These are phyloP conservation scores for Mycena epipterygia DNA, from an alignment of 768 basidiomycete genomes.

Conservation along the genomic window DNA sequence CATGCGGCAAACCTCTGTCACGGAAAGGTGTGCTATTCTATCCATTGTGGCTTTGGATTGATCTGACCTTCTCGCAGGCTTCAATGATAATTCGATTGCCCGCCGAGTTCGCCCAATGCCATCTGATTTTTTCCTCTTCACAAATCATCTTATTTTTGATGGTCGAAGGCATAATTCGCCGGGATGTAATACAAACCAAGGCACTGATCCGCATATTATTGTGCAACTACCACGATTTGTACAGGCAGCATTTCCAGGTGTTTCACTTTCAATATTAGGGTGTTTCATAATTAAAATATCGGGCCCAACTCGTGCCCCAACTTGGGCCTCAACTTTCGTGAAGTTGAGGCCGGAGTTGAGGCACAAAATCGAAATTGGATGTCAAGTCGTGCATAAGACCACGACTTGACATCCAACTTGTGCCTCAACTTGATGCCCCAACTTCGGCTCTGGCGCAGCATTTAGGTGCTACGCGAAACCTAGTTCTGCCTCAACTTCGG, in stretches of 20 bases:
- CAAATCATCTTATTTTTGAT: constrained; percentile 30
- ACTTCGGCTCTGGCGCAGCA: too few relatives aligned
- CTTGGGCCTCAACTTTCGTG: too few relatives aligned
- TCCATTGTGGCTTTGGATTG: neutral
- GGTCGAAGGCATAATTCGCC: neutral
- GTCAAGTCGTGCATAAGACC: too few relatives aligned
- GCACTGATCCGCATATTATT: constrained; percentile 30
- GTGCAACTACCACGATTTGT: constrained; percentile 17
- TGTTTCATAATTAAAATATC: too few relatives aligned
- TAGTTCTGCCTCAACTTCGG: too few relatives aligned
- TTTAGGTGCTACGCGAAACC: too few relatives aligned
- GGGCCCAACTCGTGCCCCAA: too few relatives aligned
- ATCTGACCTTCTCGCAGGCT: neutral
- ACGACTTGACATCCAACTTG: too few relatives aligned
- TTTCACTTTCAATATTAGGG: neutral
- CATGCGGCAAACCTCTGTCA: neutral
- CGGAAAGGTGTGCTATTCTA: neutral
- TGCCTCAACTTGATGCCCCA: too few relatives aligned
- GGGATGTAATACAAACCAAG: constrained; percentile 28
- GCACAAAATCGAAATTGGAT: too few relatives aligned
- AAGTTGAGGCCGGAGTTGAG: too few relatives aligned
- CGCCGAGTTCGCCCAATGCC: constrained; percentile 25
- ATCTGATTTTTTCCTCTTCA: constrained; percentile 31
- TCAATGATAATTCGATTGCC: constrained; percentile 12
- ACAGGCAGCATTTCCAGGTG: constrained; percentile 22